Evolutionary conservation across 345 rosid species (phyloP), one percentile per base, ranked within the genome.

Genomic region (Fremontodendron californicum): DNA sequence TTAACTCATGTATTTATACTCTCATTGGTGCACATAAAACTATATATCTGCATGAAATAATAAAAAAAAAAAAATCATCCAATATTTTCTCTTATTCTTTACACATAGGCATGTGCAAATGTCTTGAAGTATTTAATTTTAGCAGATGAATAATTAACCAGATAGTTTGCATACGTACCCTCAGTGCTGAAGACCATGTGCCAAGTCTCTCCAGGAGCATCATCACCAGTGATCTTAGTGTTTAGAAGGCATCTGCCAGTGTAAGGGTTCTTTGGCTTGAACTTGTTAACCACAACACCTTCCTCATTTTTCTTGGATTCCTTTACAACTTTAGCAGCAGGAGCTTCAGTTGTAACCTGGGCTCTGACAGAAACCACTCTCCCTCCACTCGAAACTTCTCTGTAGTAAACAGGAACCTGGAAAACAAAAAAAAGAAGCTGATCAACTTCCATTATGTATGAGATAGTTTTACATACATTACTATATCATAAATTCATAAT

Each of bases 181-280:
- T 96, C 90, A 58, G 97, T 96, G 94, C 80, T 91, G 89, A 96
- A 93, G 78, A 96, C 99, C 92, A 92, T 96, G 88, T 96, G 99
- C 98, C 94, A 88, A 65, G 99, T 96, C 81, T 96, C 99, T 60
- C 98, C 99, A 79, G 99, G 99, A 78, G 99, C 97, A 66, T 96
- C 99, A 78, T 93, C 97, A 37, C 95, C 99, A 23, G 99, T 96
- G 92, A 96, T 92, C 89, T 87, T 96, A 57, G 97, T 92, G 92
- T 96, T 96, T 77, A 96, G 74, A 77, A 96, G 94, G 87, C 97
- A 92, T 62, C 92, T 86, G 5, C 95, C 98, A 75, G 55, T 85
- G 89, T 91, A 93, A 75, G 99, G 99, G 12, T 86, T 76, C 85
- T 93, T 96, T 49, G 98, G 99, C 85, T 94, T 93, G 88, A 82